phyloP scores from a whole-genome alignment of 129 eudicot genomes.

The Kitagawia praeruptora region DNA sequence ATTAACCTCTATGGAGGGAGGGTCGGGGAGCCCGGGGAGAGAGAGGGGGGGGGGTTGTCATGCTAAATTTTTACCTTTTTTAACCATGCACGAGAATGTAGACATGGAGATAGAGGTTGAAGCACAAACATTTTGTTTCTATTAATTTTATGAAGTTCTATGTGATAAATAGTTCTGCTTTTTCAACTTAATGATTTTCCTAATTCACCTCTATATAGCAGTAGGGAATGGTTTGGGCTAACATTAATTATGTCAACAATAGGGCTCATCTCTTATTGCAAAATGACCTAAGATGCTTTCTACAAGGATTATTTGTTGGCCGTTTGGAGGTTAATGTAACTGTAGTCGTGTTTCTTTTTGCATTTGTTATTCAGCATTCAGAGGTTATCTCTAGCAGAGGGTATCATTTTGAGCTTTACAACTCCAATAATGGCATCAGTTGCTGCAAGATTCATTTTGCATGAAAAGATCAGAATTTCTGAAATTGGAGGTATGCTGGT shows the following conservation, averaged over 20 bases:
- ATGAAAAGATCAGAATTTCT: slow-evolving; percentile 49
- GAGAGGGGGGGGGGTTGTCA: no score
- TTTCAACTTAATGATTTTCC: neutral
- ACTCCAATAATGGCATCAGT: slow-evolving; percentile 65
- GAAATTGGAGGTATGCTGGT: slow-evolving; percentile 53
- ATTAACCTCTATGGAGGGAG: no score
- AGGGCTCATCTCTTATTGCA: neutral
- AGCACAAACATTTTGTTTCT: neutral
- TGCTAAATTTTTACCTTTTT: no score
- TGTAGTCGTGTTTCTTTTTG: neutral
- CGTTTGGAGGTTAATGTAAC: neutral
- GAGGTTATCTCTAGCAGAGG: slow-evolving; percentile 45
- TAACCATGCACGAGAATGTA: no score
- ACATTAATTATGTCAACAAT: neutral
- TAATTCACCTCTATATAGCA: neutral
- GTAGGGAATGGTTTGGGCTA: neutral
- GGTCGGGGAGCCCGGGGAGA: no score
- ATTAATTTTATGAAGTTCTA: neutral
- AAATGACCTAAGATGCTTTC: neutral
- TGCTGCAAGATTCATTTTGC: slow-evolving; percentile 49
- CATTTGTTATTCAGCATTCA: slow-evolving; percentile 42
- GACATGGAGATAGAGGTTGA: neutral
- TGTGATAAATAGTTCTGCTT: neutral
- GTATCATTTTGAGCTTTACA: slow-evolving; percentile 53
- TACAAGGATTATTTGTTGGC: neutral